phyloP scores from a whole-genome alignment of 1,139 yeast genomes.

The Diutina sp. region DNA sequence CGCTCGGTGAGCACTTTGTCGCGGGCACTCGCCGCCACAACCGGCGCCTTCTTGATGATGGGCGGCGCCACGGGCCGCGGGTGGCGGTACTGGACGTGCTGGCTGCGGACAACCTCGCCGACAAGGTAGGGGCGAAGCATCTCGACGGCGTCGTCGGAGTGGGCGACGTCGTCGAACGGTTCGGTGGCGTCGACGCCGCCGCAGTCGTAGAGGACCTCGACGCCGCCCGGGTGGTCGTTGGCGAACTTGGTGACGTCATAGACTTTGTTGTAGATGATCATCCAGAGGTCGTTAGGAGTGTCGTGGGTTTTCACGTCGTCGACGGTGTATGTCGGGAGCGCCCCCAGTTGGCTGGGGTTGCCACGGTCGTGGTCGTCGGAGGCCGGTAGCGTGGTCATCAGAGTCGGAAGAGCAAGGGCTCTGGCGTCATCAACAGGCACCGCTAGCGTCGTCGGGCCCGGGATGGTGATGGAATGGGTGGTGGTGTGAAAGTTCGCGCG shows the following conservation, averaged over 20 bases:
- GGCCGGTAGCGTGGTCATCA: not conserved
- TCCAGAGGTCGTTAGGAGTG: conserved; percentile 44
- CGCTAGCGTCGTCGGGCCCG: not conserved
- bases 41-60: not conserved
- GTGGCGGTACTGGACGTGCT: not conserved
- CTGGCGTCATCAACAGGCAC: not conserved
- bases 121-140: conserved; percentile 27
- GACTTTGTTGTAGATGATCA: conserved; percentile 50
- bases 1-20: not conserved
- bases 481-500: not conserved
- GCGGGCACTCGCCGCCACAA: not conserved
- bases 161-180: conserved; percentile 42
- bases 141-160: conserved; percentile 28
- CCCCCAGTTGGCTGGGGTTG: not conserved
- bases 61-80: not conserved
- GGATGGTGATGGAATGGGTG: not conserved
- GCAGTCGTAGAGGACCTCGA: conserved; percentile 52
- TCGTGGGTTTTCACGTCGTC: conserved; percentile 31
- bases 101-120: conserved; percentile 11
- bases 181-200: conserved; percentile 66
- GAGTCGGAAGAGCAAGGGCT: not conserved
- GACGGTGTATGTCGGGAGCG: not conserved
- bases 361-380: not conserved
- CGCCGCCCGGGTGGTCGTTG: conserved; percentile 56
- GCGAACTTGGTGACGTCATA: conserved; percentile 43